Conservation (phyloP, 352 stramenopile genomes). For the Pythium dissotocum region DNA sequence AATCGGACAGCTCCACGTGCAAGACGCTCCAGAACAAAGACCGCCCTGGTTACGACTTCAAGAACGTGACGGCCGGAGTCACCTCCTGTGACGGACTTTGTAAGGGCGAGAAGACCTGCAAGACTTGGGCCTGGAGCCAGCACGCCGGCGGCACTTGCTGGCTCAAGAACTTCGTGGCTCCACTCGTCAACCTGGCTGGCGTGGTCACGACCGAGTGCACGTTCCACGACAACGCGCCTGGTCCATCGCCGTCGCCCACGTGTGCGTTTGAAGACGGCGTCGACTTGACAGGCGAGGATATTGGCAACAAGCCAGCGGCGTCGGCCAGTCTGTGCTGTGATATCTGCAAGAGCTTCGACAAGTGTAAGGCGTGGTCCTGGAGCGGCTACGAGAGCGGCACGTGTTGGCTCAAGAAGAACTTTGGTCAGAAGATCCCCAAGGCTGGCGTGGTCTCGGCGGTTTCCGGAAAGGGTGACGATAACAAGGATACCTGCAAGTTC, state of each 20-base stretch:
- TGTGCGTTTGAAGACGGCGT: conserved; percentile 8
- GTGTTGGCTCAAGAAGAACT: not conserved
- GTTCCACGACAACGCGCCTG: not conserved
- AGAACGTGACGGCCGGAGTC: not conserved
- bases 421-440: not conserved
- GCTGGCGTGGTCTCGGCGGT: not conserved
- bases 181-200: conserved; percentile 9
- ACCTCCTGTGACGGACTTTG: not conserved
- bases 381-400: not conserved
- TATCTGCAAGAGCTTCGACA: not conserved
- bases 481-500: not conserved
- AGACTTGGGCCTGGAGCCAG: conserved; percentile 35
- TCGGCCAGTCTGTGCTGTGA: not conserved
- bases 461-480: not conserved
- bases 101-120: not conserved
- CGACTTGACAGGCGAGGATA: conserved; percentile 6
- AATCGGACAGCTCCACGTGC: not conserved
- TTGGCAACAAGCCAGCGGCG: not conserved
- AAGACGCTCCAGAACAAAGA: not conserved
- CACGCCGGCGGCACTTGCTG: conserved; percentile 53
- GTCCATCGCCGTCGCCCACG: not conserved
- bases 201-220: conserved; percentile 5
- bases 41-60: not conserved
- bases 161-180: conserved; percentile 41
- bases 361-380: not conserved